These are phyloP conservation scores for Apophysomyces variabilis DNA, from an alignment of 371 early-diverging fungal species.

Conservation along the genomic window DNA sequence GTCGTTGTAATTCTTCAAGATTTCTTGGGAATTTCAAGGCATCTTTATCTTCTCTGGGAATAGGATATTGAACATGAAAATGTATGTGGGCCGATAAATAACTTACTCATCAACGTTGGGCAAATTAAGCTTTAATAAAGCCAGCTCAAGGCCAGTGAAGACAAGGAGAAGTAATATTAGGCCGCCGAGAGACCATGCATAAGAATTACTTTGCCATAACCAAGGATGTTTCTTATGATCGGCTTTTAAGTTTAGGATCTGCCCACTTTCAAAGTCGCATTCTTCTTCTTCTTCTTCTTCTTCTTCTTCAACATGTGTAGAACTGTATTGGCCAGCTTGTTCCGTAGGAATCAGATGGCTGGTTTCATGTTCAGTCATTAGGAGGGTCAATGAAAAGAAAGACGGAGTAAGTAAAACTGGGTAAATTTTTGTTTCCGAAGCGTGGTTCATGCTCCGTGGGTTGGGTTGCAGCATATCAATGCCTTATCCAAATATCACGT, in stretches of 20 bases:
- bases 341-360: conserved; percentile 18
- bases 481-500: too few relatives aligned
- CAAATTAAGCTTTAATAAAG: conserved; percentile 38
- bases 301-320: background rate
- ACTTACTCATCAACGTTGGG: conserved; percentile 49
- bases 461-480: too few relatives aligned
- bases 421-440: too few relatives aligned
- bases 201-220: conserved; percentile 49
- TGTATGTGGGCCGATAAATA: background rate
- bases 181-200: conserved; percentile 42
- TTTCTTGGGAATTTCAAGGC: conserved; percentile 61
- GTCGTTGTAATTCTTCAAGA: conserved; percentile 55
- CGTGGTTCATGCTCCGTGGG: too few relatives aligned
- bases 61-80: conserved; percentile 8
- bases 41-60: conserved; percentile 55
- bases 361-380: conserved; percentile 12
- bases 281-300: background rate
- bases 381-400: conserved; percentile 5
- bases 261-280: background rate
- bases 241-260: background rate
- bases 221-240: conserved; percentile 24
- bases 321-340: conserved; percentile 7
- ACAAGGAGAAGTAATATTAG: conserved; percentile 35
- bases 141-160: conserved; percentile 39
- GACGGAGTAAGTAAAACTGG: too few relatives aligned